Conservation (phyloP, 2,329 filamentous ascomycete genomes). For the Penicillium palitans region DNA sequence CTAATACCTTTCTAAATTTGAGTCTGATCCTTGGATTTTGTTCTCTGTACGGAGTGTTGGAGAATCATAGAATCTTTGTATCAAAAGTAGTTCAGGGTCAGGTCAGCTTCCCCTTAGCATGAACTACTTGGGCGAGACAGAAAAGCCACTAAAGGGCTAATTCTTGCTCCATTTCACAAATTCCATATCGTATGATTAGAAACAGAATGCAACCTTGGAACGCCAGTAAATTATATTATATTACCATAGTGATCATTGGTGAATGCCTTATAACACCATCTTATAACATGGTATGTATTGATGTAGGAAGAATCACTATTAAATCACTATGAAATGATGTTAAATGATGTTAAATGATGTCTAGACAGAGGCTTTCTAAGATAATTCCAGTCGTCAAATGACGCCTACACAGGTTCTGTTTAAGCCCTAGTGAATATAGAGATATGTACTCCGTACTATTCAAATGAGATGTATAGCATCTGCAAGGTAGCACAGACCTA, state of each 20-base stretch:
- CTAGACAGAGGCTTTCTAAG: not conserved
- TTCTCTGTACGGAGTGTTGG: not conserved
- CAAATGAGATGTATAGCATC: not conserved
- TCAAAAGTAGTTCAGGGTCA: not conserved
- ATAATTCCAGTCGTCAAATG: not conserved
- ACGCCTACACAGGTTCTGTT: not conserved
- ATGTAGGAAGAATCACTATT: not conserved
- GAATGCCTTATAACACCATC: not conserved
- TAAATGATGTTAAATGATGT: not conserved
- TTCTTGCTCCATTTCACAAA: not conserved
- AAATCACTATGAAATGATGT: not conserved
- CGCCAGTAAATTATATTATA: too few relatives aligned
- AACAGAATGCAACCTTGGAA: not conserved
- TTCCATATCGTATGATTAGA: not conserved
- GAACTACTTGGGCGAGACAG: not conserved
- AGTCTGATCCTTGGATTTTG: not conserved
- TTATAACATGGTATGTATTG: not conserved
- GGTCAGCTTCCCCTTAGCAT: not conserved
- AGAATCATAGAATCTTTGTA: not conserved
- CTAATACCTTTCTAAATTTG: not conserved
- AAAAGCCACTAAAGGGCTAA: not conserved
- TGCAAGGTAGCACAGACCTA: constrained; percentile 2
- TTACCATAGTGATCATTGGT: not conserved
- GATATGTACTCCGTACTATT: not conserved
- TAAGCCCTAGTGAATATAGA: not conserved